phyloP scores from a whole-genome alignment of 768 basidiomycete species.

The Hortiboletus campestris region DNA sequence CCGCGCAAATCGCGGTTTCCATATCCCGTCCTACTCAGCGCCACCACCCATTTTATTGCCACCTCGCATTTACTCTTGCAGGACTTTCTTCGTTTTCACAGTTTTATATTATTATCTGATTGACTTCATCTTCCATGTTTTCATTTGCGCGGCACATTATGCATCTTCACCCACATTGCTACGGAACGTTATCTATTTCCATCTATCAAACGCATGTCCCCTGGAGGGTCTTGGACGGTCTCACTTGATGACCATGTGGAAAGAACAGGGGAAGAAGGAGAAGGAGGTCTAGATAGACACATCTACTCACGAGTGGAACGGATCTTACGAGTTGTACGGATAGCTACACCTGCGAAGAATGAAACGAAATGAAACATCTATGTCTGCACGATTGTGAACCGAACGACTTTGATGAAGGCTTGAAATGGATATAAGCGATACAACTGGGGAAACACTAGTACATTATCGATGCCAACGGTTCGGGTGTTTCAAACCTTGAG shows the following conservation, averaged over 20 bases:
- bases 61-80: constrained; percentile 2
- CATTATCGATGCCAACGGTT: not conserved
- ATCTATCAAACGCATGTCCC: constrained; percentile 24
- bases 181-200: constrained; percentile 32
- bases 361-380: constrained; percentile 46
- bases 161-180: constrained; percentile 30
- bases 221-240: constrained; percentile 25
- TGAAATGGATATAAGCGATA: not conserved
- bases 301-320: constrained; percentile 15
- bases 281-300: constrained; percentile 14
- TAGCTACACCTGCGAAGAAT: constrained; percentile 33
- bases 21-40: not conserved
- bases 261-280: constrained; percentile 11
- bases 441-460: not conserved
- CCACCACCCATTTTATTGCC: constrained; percentile 1
- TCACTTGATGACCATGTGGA: constrained; percentile 7
- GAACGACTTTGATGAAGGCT: not conserved
- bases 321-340: constrained; percentile 25
- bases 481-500: constrained; percentile 14
- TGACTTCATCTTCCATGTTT: constrained; percentile 20
- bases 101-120: constrained; percentile 29
- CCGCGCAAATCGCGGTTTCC: constrained; percentile 17
- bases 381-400: constrained; percentile 3
- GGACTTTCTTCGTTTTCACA: constrained; percentile 19
- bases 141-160: constrained; percentile 25